These are phyloP conservation scores for Coemansia guatemalensis DNA, from an alignment of 192 early-diverging fungal species.

Conservation along the genomic window DNA sequence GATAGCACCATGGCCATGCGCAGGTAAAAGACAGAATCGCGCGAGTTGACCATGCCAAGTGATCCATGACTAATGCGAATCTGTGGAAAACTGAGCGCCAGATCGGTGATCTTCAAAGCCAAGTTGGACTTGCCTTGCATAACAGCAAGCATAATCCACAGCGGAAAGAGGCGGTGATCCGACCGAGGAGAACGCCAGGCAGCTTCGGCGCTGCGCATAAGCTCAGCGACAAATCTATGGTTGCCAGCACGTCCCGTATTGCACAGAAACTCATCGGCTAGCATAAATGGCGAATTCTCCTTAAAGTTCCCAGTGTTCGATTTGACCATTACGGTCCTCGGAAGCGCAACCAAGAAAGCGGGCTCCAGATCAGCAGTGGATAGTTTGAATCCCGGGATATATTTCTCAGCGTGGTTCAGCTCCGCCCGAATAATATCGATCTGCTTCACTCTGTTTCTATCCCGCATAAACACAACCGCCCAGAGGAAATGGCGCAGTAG, in stretches of 20 bases:
- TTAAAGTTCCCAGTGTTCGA: constrained; percentile 20
- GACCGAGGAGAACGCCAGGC: not conserved
- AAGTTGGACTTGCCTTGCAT: constrained; percentile 9
- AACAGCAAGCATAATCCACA: constrained; percentile 22
- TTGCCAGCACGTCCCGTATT: not conserved
- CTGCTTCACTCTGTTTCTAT: not conserved
- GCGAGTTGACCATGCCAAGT: constrained; percentile 24
- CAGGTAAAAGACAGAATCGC: constrained; percentile 16
- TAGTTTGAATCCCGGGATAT: constrained; percentile 17
- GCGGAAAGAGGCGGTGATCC: constrained; percentile 31
- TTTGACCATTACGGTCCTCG: constrained; percentile 14
- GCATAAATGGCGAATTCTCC: constrained; percentile 33
- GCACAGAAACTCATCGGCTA: constrained; percentile 25
- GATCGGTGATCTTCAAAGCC: not conserved
- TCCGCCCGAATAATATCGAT: constrained; percentile 4
- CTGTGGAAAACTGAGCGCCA: constrained; percentile 4
- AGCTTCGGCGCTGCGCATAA: constrained; percentile 1
- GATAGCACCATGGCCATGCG: constrained; percentile 20
- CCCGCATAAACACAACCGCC: constrained; percentile 10
- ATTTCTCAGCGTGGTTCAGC: constrained; percentile 9
- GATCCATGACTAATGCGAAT: constrained; percentile 14
- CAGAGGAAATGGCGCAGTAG: constrained; percentile 35
- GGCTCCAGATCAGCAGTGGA: constrained; percentile 34
- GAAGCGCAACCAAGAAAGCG: constrained; percentile 21
- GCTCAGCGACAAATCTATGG: not conserved